Evolutionary conservation across 1,139 yeast species (phyloP).

Genomic region (Hanseniaspora sp.): DNA sequence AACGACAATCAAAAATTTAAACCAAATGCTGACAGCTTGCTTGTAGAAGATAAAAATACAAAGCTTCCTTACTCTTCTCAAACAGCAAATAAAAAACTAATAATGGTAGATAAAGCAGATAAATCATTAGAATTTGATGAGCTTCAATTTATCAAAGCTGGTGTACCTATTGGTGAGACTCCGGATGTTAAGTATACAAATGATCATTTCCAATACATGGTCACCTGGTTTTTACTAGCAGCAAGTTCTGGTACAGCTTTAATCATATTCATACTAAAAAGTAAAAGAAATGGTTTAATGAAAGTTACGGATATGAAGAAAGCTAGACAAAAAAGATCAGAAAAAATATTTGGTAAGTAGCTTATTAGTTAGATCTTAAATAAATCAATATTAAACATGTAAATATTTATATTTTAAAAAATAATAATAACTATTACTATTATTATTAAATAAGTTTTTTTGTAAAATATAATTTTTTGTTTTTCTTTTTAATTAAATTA

Average conservation of each 20-base stretch:
- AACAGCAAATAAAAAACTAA: background rate
- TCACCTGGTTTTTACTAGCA: slow-evolving; percentile 65
- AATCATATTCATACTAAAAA: slow-evolving; percentile 43
- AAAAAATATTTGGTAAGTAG: slow-evolving; percentile 11
- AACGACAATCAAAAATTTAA: background rate
- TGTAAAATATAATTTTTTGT: no score
- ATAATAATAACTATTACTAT: no score
- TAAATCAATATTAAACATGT: background rate
- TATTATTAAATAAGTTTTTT: no score
- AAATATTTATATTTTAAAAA: background rate
- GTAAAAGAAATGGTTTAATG: slow-evolving; percentile 32
- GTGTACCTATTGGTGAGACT: slow-evolving; percentile 79
- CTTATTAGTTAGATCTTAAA: background rate
- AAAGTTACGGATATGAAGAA: slow-evolving; percentile 23
- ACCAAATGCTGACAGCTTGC: no score
- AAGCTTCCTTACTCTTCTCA: background rate
- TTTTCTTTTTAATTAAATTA: no score
- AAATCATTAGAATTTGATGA: slow-evolving; percentile 34
- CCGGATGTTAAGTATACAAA: slow-evolving; percentile 74
- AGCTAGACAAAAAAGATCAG: slow-evolving; percentile 5
- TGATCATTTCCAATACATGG: slow-evolving; percentile 81
- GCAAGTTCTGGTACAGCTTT: slow-evolving; percentile 32
- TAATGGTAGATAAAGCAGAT: slow-evolving; percentile 17
- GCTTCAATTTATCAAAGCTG: slow-evolving; percentile 47
- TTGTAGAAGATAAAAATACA: background rate